These are phyloP conservation scores for Zhuliangozyma parablackwelliae DNA, from an alignment of 1,139 yeast genomes.

Conservation along the genomic window DNA sequence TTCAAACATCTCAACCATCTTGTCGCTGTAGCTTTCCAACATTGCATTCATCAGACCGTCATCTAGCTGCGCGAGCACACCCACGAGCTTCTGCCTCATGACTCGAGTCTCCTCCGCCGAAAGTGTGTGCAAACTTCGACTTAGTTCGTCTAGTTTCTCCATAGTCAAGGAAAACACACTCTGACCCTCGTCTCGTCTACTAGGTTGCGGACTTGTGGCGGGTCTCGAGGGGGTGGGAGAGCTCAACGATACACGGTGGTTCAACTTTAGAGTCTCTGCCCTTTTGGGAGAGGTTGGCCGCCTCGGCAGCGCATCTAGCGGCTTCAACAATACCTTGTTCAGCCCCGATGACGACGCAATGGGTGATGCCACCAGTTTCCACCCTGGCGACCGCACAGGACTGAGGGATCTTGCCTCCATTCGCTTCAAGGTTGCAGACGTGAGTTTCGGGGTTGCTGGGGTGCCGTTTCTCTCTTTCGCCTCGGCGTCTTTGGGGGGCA, in stretches of 20 bases:
- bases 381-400: neutral
- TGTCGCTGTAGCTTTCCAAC: slow-evolving; percentile 31
- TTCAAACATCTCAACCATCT: slow-evolving; percentile 22
- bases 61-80: slow-evolving; percentile 7
- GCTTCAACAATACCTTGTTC: too few species aligned
- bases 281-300: slow-evolving; percentile 3
- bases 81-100: slow-evolving; percentile 9
- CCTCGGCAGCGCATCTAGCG: neutral
- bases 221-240: slow-evolving; percentile 2
- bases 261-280: neutral
- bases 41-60: slow-evolving; percentile 3
- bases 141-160: slow-evolving; percentile 5
- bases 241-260: slow-evolving; percentile 3
- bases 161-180: slow-evolving; percentile 1
- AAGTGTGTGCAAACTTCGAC: slow-evolving; percentile 4
- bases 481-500: slow-evolving; percentile 2
- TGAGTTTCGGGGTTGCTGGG: slow-evolving; percentile 14
- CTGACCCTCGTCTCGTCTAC: too few species aligned
- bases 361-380: too few species aligned
- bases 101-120: slow-evolving; percentile 8
- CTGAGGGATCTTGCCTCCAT: slow-evolving; percentile 19
- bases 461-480: neutral
- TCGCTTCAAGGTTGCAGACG: slow-evolving; percentile 30
- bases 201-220: neutral
- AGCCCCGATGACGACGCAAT: too few species aligned